Evolutionary conservation across 805 yeast species (phyloP).

Genomic region (Naumovozyma dairenensis): DNA sequence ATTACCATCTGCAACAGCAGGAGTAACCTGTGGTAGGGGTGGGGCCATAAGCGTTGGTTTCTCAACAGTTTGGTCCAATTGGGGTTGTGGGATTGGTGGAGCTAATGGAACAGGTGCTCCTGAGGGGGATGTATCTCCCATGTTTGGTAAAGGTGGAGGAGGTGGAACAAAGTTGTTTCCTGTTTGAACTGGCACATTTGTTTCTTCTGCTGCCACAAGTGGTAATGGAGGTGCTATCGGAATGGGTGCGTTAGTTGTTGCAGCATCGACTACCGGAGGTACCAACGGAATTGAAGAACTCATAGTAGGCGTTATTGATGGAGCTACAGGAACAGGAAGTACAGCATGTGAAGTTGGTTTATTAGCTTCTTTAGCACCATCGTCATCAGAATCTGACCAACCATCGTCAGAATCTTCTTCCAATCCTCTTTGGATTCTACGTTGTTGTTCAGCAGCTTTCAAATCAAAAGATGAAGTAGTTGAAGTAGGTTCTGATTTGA

Average conservation of each 20-base stretch:
- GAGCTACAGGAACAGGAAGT: conserved; percentile 8
- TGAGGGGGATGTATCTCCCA: no score
- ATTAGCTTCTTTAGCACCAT: conserved; percentile 25
- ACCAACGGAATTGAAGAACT: conserved; percentile 4
- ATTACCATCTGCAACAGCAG: background rate
- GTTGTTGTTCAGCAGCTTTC: conserved; percentile 55
- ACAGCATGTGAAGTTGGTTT: conserved; percentile 19
- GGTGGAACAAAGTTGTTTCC: no score
- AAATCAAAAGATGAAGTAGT: conserved; percentile 36
- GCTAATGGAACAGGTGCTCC: conserved; percentile 21
- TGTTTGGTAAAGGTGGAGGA: conserved; percentile 17
- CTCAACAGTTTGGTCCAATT: background rate
- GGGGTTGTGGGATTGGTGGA: conserved; percentile 12
- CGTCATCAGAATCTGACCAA: conserved; percentile 31
- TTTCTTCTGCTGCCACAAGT: background rate
- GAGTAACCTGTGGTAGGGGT: conserved; percentile 7
- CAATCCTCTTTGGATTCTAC: conserved; percentile 55
- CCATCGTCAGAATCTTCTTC: conserved; percentile 28
- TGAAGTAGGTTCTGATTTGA: conserved; percentile 28
- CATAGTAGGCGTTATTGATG: conserved; percentile 8
- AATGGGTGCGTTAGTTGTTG: conserved; percentile 12
- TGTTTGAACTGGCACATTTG: no score
- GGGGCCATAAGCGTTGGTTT: conserved; percentile 4
- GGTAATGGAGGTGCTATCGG: conserved; percentile 11
- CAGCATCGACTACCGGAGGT: conserved; percentile 9